Base-by-base conservation (phyloP, 345 rosid genomes). In the Stellera chamaejasme region DNA sequence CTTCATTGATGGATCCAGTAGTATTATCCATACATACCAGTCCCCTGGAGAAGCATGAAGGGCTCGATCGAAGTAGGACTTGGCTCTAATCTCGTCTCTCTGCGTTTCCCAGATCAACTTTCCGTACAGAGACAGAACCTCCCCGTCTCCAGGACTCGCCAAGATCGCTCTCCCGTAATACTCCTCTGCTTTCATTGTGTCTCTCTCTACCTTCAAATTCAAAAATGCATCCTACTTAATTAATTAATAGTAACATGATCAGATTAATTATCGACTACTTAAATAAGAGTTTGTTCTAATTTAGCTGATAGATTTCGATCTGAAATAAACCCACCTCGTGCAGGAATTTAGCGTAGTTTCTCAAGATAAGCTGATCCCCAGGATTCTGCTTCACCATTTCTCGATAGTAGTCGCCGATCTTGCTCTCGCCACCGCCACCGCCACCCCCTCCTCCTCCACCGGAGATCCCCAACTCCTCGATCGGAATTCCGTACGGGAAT, bases 111-210 rank as follows among this genome's bases (percentile, higher is more conserved):
- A 91, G 42, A 91, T 88, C 64, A 91, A 51, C 56, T 69, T 83
- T 14, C 88, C 98, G 59, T 83, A 85, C 72, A 88, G 65, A 4
- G 88, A 75, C 48, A 92, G 48, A 14, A 84, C 75, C 7, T 88
- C 92, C 42, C 93, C 98, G 47, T 92, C 98, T 13, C 80, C 95
- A 3, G 95, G 95, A 56, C 60, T 79, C 50, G 67, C 90, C 32
- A 92, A 67, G 19, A 92, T 85, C 23, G 92, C 85, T 60, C 95
- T 83, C 10, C 88, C 95, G 54, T 85, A 91, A 13, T 61, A 91
- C 47, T 88, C 88, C 61, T 80, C 83, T 0, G 96, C 95, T 74
- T 65, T 66, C 52, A 59, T 82, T 19, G 50, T 27, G 48, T 91
- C 85, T 58, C 82, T 81, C 77, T 85, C 98, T 73, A 78, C 87